Evolutionary conservation across 352 stramenopile species (phyloP), one percentile per base, ranked within the genome.

Genomic region (Phytophthora macrochlamydospora): DNA sequence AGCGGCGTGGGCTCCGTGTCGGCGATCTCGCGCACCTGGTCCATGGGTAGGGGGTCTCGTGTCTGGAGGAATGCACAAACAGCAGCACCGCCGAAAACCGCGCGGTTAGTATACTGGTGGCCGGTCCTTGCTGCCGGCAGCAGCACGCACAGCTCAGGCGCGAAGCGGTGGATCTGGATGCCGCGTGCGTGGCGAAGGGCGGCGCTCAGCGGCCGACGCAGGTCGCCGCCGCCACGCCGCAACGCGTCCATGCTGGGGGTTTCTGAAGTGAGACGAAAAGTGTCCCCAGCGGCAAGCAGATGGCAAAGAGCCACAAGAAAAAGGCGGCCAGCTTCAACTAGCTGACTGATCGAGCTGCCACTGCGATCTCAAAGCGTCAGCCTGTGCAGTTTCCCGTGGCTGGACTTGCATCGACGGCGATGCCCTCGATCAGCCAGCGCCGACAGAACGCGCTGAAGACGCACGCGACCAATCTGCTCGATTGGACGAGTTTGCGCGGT

Each of bases 1-100:
- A 94, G 75, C n/a, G 86, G 86, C 18, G 83, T 92, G 18, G 86
- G 86, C 50, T 76, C 63, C 18, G 67, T 77, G 37, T 75, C 38
- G 3, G 83, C 83, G 38, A 92, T 80, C 32, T 80, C 76, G 28
- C 69, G 73, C 51, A 92, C 85, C 59, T 91, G 71, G 40, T 88
- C 70, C 82, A 93, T 90, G 6, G 71, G 60, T 64, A 93, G 86
- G 57, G 72, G 8, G 57, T 61, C 40, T 71, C 56, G 4, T 61
- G 51, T 32, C 67, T 74, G 38, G 44, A 24, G 32, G 8, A 42
- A 18, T 40, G 9, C 35, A 50, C 14, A 42, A 37, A 33, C 35
- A 11, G 9, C 35, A 38, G 31, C 13, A 65, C 42, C 65, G 68
- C 59, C 46, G 40, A 67, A 67, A 67, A 7, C 18, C 18, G 18